Conservation (phyloP, 805 yeast genomes). For the Yarrowia sp. region DNA sequence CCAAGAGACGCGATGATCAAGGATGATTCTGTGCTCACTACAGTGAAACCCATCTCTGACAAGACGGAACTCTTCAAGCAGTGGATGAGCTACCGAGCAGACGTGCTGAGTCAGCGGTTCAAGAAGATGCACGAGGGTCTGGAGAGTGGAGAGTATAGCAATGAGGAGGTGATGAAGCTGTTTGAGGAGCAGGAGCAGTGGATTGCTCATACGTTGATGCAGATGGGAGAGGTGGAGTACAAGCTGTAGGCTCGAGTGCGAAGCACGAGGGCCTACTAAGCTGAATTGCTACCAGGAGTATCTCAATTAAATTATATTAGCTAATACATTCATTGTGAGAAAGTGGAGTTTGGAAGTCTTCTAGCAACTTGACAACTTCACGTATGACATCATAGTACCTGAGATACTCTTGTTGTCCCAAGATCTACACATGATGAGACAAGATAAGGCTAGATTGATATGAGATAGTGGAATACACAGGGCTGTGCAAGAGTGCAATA, state of each 20-base stretch:
- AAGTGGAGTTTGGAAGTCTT: too few species aligned
- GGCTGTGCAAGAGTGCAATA: too few species aligned
- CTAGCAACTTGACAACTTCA: too few species aligned
- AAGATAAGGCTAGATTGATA: too few species aligned
- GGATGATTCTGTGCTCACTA: conserved; percentile 20
- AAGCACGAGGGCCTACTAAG: too few species aligned
- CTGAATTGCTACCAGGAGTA: too few species aligned
- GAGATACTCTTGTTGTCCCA: too few species aligned
- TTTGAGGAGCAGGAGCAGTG: conserved; percentile 26
- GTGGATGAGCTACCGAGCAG: conserved; percentile 24
- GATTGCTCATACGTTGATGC: conserved; percentile 22
- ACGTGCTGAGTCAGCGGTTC: conserved; percentile 14
- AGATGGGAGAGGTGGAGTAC: conserved; percentile 33
- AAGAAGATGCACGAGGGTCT: conserved; percentile 12
- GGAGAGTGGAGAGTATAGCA: conserved; percentile 7
- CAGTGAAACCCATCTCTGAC: conserved; percentile 4
- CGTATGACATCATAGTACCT: too few species aligned
- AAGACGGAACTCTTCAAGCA: conserved; percentile 15
- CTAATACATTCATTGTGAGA: too few species aligned
- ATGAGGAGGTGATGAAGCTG: conserved; percentile 6
- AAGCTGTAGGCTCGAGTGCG: background rate
- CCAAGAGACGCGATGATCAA: conserved; percentile 17
- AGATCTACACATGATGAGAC: too few species aligned
- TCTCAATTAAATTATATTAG: too few species aligned
- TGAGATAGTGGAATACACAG: too few species aligned